Evolutionary conservation across 139 green algal genomes (phyloP).

Genomic region (Tetradesmus obliquus): DNA sequence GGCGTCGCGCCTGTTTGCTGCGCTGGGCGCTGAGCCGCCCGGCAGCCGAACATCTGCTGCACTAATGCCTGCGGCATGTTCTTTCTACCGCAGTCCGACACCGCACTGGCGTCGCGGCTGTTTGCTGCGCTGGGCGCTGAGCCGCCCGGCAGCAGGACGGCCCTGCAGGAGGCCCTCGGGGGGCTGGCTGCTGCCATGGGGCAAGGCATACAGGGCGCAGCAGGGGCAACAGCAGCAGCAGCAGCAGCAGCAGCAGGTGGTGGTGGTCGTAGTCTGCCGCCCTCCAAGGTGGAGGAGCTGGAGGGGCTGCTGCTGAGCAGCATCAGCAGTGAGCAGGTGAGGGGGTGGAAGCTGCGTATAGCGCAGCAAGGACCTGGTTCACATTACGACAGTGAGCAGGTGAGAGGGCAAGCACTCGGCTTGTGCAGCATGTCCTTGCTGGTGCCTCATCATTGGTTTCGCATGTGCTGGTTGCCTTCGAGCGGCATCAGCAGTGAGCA

Average conservation of each 20-base stretch:
- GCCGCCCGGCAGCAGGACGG: conserved; percentile 65
- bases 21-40: conserved; percentile 18
- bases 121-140: conserved; percentile 46
- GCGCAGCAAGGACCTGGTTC: too few species aligned
- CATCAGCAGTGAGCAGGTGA: conserved; percentile 54
- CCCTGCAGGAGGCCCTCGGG: conserved; percentile 76
- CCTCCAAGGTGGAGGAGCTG: conserved; percentile 50
- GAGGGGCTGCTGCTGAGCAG: conserved; percentile 67
- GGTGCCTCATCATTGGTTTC: too few species aligned
- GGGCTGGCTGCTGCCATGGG: conserved; percentile 68
- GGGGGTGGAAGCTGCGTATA: background rate
- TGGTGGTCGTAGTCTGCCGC: conserved; percentile 23
- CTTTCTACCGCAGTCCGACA: conserved; percentile 54
- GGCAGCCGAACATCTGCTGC: conserved; percentile 58
- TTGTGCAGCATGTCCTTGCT: background rate
- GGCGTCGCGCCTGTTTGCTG: conserved; percentile 64
- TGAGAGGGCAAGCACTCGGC: background rate
- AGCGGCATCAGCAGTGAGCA: too few species aligned
- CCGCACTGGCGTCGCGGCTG: conserved; percentile 67
- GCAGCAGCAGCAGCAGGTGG: background rate
- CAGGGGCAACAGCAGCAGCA: background rate
- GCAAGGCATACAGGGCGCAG: background rate
- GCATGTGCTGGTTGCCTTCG: too few species aligned
- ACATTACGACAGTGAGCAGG: conserved; percentile 24
- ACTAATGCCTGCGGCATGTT: background rate